These are phyloP conservation scores for Tubosaeta brunneosetosa DNA, from an alignment of 768 basidiomycete species.

Conservation along the genomic window DNA sequence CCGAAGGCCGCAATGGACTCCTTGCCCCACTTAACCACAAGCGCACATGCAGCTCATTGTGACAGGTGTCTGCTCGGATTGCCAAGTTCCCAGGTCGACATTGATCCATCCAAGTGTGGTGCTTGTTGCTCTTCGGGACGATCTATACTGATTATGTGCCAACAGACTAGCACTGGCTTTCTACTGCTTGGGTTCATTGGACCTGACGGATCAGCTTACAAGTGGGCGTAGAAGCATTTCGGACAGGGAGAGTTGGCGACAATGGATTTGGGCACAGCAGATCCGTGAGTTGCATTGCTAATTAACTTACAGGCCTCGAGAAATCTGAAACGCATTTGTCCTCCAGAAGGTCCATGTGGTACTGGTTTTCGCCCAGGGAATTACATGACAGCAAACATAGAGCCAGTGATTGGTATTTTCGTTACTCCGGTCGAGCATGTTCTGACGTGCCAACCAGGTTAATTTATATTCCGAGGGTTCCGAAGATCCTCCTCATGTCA, in stretches of 20 bases:
- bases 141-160: conserved; percentile 7
- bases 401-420: conserved; percentile 9
- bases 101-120: conserved; percentile 68
- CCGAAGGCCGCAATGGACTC: conserved; percentile 8
- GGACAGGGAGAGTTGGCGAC: conserved; percentile 61
- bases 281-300: conserved; percentile 38
- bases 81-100: conserved; percentile 60
- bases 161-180: conserved; percentile 80
- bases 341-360: conserved; percentile 51
- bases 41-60: conserved; percentile 61
- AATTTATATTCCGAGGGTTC: conserved; percentile 37
- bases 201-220: conserved; percentile 56
- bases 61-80: conserved; percentile 67
- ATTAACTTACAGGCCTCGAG: background rate
- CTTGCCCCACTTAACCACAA: conserved; percentile 33
- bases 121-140: conserved; percentile 14
- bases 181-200: conserved; percentile 84
- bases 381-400: conserved; percentile 50
- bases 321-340: background rate
- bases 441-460: conserved; percentile 22
- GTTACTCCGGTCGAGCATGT: background rate
- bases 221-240: conserved; percentile 37
- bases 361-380: conserved; percentile 73
- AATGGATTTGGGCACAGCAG: conserved; percentile 92
- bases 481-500: conserved; percentile 74